Evolutionary conservation across 2,329 filamentous ascomycete genomes (phyloP), one percentile per base, ranked within the genome.

Genomic region (Cladosporium phlei): DNA sequence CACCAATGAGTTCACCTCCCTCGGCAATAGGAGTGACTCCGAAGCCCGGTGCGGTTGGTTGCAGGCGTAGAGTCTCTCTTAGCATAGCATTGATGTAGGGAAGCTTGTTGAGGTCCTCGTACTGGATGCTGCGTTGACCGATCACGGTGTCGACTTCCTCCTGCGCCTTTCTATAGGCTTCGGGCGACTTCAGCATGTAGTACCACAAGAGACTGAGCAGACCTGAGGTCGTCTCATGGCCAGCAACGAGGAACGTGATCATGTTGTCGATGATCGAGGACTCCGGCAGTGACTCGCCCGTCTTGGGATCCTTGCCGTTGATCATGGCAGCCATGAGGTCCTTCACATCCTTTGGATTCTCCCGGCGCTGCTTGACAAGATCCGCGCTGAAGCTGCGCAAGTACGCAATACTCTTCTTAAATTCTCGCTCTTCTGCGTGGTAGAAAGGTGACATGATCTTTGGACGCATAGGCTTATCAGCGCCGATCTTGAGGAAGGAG

Each of bases 291-390:
- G 73, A 75, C 55, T 82, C 70, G 10, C 83, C 82, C 3, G 83
- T 87, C 64, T 80, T 77, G 1, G 80, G 74, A 58, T 89, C 85
- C 9, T 73, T 74, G 0, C 82, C 82, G 5, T 80, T 70, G 34
- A 90, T 67, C 82, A 90, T 85, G 24, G 82, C 79, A 50, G 78
- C 78, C 9, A 89, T 66, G 5, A 89, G 68, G 62, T 89, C 86
- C 47, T 82, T 83, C 53, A 78, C 76, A 4, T 75, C 71, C 7
- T 57, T 70, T 0, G 78, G 77, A 46, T 81, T 69, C 14, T 72
- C 62, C 52, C 76, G 78, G 19, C 84, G 72, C 4, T 76, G 64
- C 17, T 78, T 69, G 0, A 88, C 69, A 8, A 88, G 72, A n/a
- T 82, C 77, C 38, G 74, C 66, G 12, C 79, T 74, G 3, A 78